A percentile compares a stretch with the other conserved stretches of the same genome.
These are phyloP conservation scores for Lolium perenne DNA, from an alignment of 176 grass and related monocot species.

Conservation along the genomic window DNA sequence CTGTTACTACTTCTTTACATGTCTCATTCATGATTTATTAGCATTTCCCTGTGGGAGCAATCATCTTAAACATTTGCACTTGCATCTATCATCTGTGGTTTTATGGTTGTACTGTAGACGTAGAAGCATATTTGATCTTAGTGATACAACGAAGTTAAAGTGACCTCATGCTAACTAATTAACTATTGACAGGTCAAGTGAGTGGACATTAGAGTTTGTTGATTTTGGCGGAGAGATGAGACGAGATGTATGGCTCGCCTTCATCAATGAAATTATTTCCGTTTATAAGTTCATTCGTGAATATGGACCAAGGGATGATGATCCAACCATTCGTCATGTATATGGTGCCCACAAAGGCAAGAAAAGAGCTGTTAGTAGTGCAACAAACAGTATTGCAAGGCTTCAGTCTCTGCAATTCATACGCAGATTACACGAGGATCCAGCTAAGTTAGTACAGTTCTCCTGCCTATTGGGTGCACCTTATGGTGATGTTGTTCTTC, in stretches of 20 bases:
- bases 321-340: constrained; percentile 79
- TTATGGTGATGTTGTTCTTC: constrained; percentile 85
- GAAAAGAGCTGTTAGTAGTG: constrained; percentile 74
- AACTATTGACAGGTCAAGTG: constrained; percentile 65
- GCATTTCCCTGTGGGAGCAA: constrained; percentile 19
- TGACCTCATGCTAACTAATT: constrained; percentile 36
- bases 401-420: constrained; percentile 96
- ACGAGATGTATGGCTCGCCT: constrained; percentile 91
- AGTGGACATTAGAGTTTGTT: constrained; percentile 97
- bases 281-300: constrained; percentile 85
- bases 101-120: constrained; percentile 1
- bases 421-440: constrained; percentile 80
- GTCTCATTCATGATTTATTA: constrained; percentile 8
- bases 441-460: constrained; percentile 83
- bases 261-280: constrained; percentile 88
- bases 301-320: constrained; percentile 73
- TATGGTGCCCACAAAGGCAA: constrained; percentile 86
- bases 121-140: constrained; percentile 24
- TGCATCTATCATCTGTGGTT: not conserved
- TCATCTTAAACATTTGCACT: constrained; percentile 33
- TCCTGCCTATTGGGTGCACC: constrained; percentile 72
- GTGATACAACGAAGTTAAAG: constrained; percentile 35
- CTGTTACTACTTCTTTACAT: constrained; percentile 16
- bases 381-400: constrained; percentile 86
- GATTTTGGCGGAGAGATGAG: constrained; percentile 95